These are phyloP conservation scores for Mercurialis annua DNA, from an alignment of 345 rosid genomes.

Conservation along the genomic window DNA sequence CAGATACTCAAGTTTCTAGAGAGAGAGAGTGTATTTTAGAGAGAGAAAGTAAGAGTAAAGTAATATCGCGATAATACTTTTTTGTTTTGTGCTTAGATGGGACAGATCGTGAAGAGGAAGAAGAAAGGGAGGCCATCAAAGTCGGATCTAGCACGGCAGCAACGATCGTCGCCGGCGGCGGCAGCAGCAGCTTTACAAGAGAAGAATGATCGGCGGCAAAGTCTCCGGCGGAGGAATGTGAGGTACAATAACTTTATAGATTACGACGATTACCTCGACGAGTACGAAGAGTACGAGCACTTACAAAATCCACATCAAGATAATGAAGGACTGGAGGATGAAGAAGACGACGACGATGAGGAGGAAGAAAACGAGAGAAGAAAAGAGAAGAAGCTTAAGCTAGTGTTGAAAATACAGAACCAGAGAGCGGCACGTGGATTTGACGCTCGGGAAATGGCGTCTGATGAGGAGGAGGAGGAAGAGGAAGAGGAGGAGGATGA, in stretches of 20 bases:
- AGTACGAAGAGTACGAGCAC: conserved; percentile 33
- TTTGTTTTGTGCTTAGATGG: conserved; percentile 40
- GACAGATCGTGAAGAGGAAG: conserved; percentile 89
- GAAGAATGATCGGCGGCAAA: conserved; percentile 45
- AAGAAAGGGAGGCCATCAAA: conserved; percentile 95
- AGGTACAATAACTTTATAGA: conserved; percentile 64
- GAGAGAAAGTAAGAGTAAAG: conserved; percentile 6
- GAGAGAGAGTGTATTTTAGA: conserved; percentile 26
- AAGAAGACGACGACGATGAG: conserved; percentile 39
- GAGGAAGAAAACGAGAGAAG: conserved; percentile 39
- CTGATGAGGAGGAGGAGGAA: conserved; percentile 31
- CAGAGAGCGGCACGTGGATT: conserved; percentile 31
- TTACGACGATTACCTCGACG: conserved; percentile 69
- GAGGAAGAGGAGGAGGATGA: conserved; percentile 28
- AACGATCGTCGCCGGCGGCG: conserved; percentile 31
- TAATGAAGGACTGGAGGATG: conserved; percentile 22
- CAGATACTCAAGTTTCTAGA: conserved; percentile 36
- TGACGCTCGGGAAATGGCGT: conserved; percentile 21
- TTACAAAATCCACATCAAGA: conserved; percentile 1
- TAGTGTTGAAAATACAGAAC: conserved; percentile 57
- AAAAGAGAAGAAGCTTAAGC: conserved; percentile 80
- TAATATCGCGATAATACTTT: not conserved
- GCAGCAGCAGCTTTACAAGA: conserved; percentile 28
- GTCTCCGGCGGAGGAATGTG: conserved; percentile 77
- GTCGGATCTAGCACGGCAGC: conserved; percentile 80